These are phyloP conservation scores for Talaromyces rugulosus DNA, from an alignment of 2,329 filamentous ascomycete genomes.

Conservation along the genomic window DNA sequence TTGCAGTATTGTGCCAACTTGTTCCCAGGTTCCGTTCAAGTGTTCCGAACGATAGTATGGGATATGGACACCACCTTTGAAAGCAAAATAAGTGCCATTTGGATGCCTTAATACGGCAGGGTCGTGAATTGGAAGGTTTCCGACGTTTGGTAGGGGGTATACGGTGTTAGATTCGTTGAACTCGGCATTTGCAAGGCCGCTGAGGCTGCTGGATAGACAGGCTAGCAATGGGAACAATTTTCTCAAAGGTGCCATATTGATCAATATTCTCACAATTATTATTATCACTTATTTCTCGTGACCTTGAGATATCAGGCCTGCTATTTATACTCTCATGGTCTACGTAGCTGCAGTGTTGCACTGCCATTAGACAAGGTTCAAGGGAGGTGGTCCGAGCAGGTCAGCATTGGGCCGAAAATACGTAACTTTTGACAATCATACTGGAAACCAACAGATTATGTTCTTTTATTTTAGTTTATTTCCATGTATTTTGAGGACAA, in stretches of 20 bases:
- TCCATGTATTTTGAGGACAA: too few relatives aligned
- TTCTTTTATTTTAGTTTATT: too few relatives aligned
- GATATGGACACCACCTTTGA: not conserved
- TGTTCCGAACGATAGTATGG: not conserved
- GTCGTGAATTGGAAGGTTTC: slow-evolving; percentile 2
- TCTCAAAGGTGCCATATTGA: not conserved
- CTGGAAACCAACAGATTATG: not conserved
- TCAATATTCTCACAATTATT: not conserved
- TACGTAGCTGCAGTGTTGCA: not conserved
- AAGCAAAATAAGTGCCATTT: slow-evolving; percentile 5
- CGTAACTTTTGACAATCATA: not conserved
- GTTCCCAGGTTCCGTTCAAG: slow-evolving; percentile 3
- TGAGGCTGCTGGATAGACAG: not conserved
- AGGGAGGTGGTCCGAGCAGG: not conserved
- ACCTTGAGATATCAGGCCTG: not conserved
- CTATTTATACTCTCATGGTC: not conserved
- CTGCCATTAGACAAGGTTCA: not conserved
- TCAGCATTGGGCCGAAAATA: not conserved
- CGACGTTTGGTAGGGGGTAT: not conserved
- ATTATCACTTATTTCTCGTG: not conserved
- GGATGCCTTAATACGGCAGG: not conserved
- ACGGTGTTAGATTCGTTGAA: not conserved
- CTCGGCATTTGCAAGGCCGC: not conserved
- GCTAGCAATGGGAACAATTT: not conserved
- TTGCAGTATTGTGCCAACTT: slow-evolving; percentile 23